Conservation (phyloP, 805 yeast species). For the Candida mattraensis region DNA sequence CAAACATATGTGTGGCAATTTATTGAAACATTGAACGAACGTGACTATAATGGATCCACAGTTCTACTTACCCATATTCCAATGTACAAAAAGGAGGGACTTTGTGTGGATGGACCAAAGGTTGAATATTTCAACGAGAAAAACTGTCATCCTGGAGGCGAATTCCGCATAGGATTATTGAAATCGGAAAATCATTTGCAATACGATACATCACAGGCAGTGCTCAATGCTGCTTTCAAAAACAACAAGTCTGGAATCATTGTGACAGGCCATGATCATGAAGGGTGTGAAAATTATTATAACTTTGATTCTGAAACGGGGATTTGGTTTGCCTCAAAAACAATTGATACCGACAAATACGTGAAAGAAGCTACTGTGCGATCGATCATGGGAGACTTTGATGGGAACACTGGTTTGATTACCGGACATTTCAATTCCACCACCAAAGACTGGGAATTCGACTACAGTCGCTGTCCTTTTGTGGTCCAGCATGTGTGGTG, state of each 20-base stretch:
- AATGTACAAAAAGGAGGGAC: slow-evolving; percentile 74
- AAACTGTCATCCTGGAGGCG: slow-evolving; percentile 50
- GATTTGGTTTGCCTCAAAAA: slow-evolving; percentile 61
- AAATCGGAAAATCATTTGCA: slow-evolving; percentile 87
- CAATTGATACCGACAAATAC: slow-evolving; percentile 33
- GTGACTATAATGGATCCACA: slow-evolving; percentile 72
- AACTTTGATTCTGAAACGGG: slow-evolving; percentile 41
- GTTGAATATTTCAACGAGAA: slow-evolving; percentile 56
- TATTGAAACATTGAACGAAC: slow-evolving; percentile 54
- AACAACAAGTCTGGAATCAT: slow-evolving; percentile 72
- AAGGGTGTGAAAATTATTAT: slow-evolving; percentile 80
- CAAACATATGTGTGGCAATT: slow-evolving; percentile 71
- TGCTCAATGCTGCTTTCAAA: slow-evolving; percentile 71
- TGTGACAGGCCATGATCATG: slow-evolving; percentile 94
- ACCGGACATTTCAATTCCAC: slow-evolving; percentile 62
- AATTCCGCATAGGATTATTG: slow-evolving; percentile 66
- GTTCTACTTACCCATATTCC: slow-evolving; percentile 88
- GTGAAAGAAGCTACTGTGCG: slow-evolving; percentile 81
- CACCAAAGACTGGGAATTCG: slow-evolving; percentile 57
- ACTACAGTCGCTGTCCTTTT: slow-evolving; percentile 76
- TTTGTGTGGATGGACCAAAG: slow-evolving; percentile 86
- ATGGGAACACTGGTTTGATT: slow-evolving; percentile 84
- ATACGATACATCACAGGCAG: slow-evolving; percentile 60
- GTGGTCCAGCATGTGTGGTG: slow-evolving; percentile 94
- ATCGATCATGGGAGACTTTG: slow-evolving; percentile 95